Evolutionary conservation across 2,329 filamentous ascomycete genomes (phyloP).

Genomic region (Aspergillus ruber): DNA sequence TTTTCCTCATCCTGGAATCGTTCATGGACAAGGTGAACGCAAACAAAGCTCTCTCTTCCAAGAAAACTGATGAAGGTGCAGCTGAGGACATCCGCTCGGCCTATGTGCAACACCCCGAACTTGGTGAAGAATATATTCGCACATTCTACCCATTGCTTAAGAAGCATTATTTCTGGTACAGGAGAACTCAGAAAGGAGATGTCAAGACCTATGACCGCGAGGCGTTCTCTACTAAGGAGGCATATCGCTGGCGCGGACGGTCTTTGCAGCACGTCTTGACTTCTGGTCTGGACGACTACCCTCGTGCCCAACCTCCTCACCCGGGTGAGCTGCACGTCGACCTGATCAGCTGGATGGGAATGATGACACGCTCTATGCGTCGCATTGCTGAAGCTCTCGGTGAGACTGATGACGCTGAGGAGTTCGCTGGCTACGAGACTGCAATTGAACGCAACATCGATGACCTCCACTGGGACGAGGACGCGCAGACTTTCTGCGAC

Average conservation of each 20-base stretch:
- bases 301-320: constrained; percentile 85
- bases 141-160: constrained; percentile 80
- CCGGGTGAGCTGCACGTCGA: constrained; percentile 94
- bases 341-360: constrained; percentile 92
- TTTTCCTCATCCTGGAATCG: constrained; percentile 80
- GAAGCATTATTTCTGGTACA: constrained; percentile 91
- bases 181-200: constrained; percentile 81
- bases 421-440: constrained; percentile 64
- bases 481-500: constrained; percentile 81
- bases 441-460: constrained; percentile 82
- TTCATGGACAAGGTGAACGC: constrained; percentile 72
- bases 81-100: constrained; percentile 53
- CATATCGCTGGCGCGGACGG: constrained; percentile 89
- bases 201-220: constrained; percentile 86
- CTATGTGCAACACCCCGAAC: constrained; percentile 61
- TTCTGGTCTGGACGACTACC: constrained; percentile 93
- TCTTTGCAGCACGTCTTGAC: constrained; percentile 82
- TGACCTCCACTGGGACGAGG: constrained; percentile 85
- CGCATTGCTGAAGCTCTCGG: constrained; percentile 72
- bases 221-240: constrained; percentile 83
- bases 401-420: constrained; percentile 66
- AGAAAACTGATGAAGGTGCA: constrained; percentile 16
- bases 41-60: constrained; percentile 26
- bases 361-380: constrained; percentile 82
- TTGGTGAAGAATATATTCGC: constrained; percentile 64